Evolutionary conservation across 306 rosid species (phyloP).

Genomic region (Castanospermum australe): DNA sequence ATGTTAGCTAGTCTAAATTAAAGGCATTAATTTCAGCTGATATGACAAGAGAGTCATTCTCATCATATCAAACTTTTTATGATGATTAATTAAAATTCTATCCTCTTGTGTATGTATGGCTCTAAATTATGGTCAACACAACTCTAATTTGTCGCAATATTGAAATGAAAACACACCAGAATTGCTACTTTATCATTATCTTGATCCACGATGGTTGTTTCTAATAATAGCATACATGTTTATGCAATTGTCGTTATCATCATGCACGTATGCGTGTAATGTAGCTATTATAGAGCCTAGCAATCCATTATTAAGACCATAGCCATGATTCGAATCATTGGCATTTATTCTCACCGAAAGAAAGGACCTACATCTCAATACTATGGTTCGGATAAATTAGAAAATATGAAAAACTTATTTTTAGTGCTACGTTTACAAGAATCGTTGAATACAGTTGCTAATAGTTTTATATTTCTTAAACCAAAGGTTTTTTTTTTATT

Average conservation of each 20-base stretch:
- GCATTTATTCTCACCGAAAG: conserved; percentile 8
- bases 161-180: conserved; percentile 13
- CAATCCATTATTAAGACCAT: not conserved
- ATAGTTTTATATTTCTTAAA: too few species aligned
- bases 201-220: conserved; percentile 23
- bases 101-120: conserved; percentile 22
- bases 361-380: not conserved
- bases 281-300: not conserved
- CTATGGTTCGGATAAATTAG: not conserved
- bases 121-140: conserved; percentile 26
- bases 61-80: not conserved
- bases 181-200: conserved; percentile 19
- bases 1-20: not conserved
- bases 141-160: not conserved
- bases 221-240: conserved; percentile 20
- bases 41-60: conserved; percentile 4
- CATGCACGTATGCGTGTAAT: conserved; percentile 29
- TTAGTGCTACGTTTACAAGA: too few species aligned
- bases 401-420: not conserved
- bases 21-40: not conserved
- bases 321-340: not conserved
- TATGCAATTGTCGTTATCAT: conserved; percentile 26
- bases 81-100: conserved; percentile 7
- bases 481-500: too few species aligned
- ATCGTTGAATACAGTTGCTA: too few species aligned